Conservation (phyloP, 495 filamentous ascomycete species). For the Penicillium parvum region DNA sequence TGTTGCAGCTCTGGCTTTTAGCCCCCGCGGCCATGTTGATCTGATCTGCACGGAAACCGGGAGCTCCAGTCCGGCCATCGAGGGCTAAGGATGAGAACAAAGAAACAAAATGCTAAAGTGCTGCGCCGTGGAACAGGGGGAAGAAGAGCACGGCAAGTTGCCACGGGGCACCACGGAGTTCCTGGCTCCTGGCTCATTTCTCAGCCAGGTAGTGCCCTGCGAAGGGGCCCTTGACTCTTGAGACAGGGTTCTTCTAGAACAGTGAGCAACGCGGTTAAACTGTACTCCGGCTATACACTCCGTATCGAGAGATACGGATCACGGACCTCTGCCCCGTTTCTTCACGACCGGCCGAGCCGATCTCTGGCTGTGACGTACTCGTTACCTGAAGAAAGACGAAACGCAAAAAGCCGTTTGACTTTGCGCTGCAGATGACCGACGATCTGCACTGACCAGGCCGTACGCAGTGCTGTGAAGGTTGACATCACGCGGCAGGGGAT, state of each 20-base stretch:
- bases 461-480: too few relatives aligned
- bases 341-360: slow-evolving; percentile 1
- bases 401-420: slow-evolving; percentile 16
- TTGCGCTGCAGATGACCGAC: slow-evolving; percentile 20
- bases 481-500: slow-evolving; percentile 15
- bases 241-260: too few relatives aligned
- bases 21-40: slow-evolving; percentile 23
- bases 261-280: too few relatives aligned
- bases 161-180: too few relatives aligned
- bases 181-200: too few relatives aligned
- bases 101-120: too few relatives aligned
- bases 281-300: too few relatives aligned
- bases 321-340: neutral
- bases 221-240: too few relatives aligned
- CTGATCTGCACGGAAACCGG: slow-evolving; percentile 31
- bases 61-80: slow-evolving; percentile 15
- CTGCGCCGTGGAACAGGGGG: too few relatives aligned
- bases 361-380: neutral
- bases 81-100: slow-evolving; percentile 3
- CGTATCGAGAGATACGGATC: neutral
- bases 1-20: neutral
- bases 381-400: slow-evolving; percentile 10
- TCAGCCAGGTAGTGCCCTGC: too few relatives aligned
- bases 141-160: too few relatives aligned
- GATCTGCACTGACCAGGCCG: slow-evolving; percentile 14